A percentile compares a stretch with the other conserved stretches of the same genome.
These are phyloP conservation scores for Cercophora scortea DNA, from an alignment of 495 filamentous ascomycete genomes.

Conservation along the genomic window DNA sequence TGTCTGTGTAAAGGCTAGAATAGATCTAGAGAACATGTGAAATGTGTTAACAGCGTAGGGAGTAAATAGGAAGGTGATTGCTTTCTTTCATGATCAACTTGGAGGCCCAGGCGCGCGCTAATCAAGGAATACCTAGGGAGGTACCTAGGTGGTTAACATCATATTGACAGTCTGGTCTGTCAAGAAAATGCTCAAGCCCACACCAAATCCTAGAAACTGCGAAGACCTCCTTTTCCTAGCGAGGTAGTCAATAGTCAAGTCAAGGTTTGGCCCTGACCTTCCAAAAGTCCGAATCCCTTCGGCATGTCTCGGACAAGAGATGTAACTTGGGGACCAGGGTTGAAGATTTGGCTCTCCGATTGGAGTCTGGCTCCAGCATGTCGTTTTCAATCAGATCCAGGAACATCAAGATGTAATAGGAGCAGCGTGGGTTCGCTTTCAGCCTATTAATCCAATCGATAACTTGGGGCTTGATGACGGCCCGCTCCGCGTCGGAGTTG, in stretches of 20 bases:
- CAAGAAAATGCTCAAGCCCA: too few species aligned
- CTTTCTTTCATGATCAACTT: too few species aligned
- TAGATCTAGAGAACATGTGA: background rate
- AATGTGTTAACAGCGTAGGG: background rate
- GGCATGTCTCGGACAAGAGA: background rate
- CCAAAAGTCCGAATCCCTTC: background rate
- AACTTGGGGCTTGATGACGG: background rate
- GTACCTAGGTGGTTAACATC: too few species aligned
- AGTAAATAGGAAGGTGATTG: background rate
- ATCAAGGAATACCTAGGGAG: too few species aligned
- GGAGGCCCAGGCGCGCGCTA: too few species aligned
- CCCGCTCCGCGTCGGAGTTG: background rate
- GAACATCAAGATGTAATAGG: background rate
- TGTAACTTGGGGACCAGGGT: background rate
- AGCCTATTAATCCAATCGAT: background rate
- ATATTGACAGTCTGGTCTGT: too few species aligned
- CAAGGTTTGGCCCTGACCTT: background rate
- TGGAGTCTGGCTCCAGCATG: slow-evolving; percentile 1
- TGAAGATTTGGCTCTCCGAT: background rate
- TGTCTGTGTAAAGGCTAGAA: too few species aligned
- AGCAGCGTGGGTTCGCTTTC: background rate
- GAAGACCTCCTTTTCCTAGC: too few species aligned
- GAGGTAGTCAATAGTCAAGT: too few species aligned
- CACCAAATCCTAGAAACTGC: too few species aligned
- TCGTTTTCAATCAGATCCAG: background rate